Percentiles rank a stretch among this genome's conserved stretches.
Evolutionary conservation across 345 rosid genomes (phyloP).

Genomic region (Mercurialis annua): DNA sequence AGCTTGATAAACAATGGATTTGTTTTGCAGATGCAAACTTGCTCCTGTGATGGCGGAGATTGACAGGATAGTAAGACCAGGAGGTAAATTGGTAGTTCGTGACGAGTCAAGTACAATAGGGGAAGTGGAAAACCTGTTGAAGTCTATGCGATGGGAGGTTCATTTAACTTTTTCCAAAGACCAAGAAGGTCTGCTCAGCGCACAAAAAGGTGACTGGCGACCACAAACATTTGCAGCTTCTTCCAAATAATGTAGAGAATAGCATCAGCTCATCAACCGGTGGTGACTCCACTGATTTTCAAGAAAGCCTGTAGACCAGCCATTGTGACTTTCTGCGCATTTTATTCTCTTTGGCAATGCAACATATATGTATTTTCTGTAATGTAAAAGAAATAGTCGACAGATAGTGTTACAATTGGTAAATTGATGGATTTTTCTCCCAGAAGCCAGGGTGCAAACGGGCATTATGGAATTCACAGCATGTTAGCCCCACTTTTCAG

Average conservation of each 20-base stretch:
- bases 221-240: constrained; percentile 46
- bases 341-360: background rate
- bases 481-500: background rate
- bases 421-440: background rate
- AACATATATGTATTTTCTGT: background rate
- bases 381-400: constrained; percentile 6
- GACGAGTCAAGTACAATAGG: constrained; percentile 57
- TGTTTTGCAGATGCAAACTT: constrained; percentile 64
- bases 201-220: constrained; percentile 90
- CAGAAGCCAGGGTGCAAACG: background rate
- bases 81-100: constrained; percentile 77
- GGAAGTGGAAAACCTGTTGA: constrained; percentile 73
- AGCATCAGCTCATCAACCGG: background rate
- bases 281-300: background rate
- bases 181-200: constrained; percentile 79
- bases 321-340: background rate
- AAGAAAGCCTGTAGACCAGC: constrained; percentile 4
- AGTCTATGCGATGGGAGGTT: constrained; percentile 82
- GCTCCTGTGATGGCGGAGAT: constrained; percentile 81
- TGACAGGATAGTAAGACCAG: constrained; percentile 87
- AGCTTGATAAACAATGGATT: no score
- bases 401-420: background rate
- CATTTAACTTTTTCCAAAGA: constrained; percentile 66
- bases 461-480: background rate
- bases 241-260: constrained; percentile 23